phyloP scores from a whole-genome alignment of 2,329 filamentous ascomycete genomes.

The Coniochaeta sp. region DNA sequence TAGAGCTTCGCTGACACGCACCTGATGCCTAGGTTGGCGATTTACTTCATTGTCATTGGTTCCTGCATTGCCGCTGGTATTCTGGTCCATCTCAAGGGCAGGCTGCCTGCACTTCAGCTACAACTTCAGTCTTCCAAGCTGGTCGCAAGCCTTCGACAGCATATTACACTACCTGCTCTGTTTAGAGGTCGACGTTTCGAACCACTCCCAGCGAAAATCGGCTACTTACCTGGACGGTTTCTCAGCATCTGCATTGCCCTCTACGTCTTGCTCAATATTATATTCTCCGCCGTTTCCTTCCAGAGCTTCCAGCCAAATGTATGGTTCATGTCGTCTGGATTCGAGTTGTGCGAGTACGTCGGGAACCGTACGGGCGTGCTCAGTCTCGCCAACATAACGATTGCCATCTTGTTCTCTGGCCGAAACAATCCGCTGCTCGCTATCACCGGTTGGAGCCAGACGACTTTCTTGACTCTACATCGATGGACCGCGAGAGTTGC shows the following conservation, averaged over 20 bases:
- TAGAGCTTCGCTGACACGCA: background rate
- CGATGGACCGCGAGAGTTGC: constrained; percentile 24
- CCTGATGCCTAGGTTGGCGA: background rate
- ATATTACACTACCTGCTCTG: constrained; percentile 21
- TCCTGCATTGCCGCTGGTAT: background rate
- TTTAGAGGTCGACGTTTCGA: constrained; percentile 23
- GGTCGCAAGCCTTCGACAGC: constrained; percentile 16
- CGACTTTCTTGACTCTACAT: constrained; percentile 28
- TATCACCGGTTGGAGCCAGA: constrained; percentile 27
- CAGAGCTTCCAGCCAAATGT: constrained; percentile 18
- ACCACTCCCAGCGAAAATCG: constrained; percentile 18
- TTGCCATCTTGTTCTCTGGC: constrained; percentile 24
- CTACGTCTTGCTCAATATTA: constrained; percentile 24
- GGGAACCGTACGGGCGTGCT: constrained; percentile 22
- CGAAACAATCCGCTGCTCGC: constrained; percentile 27
- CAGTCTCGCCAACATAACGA: constrained; percentile 24
- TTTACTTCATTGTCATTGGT: background rate
- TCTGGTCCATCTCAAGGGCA: background rate
- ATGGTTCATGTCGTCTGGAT: constrained; percentile 14
- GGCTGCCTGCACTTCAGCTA: background rate
- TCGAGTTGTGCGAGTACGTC: constrained; percentile 9
- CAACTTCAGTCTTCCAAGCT: constrained; percentile 15
- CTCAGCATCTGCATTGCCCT: constrained; percentile 25
- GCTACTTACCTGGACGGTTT: constrained; percentile 24
- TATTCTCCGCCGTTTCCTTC: constrained; percentile 23